phyloP scores from a whole-genome alignment of 371 early-diverging fungal genomes.

The Actinomucor elegans region DNA sequence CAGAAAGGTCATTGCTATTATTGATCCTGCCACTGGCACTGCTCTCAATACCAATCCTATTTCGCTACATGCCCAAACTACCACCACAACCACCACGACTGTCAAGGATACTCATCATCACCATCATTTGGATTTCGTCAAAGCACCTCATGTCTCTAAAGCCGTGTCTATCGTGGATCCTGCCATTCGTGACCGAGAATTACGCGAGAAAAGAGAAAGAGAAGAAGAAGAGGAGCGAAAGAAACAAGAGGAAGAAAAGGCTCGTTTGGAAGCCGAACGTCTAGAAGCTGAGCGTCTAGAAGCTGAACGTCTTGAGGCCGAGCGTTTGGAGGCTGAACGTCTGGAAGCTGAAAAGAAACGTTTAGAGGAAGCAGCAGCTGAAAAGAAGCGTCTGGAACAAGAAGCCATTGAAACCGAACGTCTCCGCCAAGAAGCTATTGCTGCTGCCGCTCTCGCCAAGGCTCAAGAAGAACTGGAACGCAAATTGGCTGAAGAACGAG shows the following conservation, averaged over 20 bases:
- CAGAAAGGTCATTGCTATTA: conserved; percentile 64
- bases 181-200: conserved; percentile 33
- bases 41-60: conserved; percentile 40
- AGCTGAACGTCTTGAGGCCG: conserved; percentile 20
- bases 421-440: conserved; percentile 22
- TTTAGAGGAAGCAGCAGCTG: conserved; percentile 25
- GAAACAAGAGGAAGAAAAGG: conserved; percentile 14
- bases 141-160: conserved; percentile 37
- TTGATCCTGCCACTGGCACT: conserved; percentile 71
- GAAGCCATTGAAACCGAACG: conserved; percentile 16
- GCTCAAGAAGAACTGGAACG: conserved; percentile 16
- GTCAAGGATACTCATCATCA: no score
- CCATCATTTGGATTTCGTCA: conserved; percentile 27
- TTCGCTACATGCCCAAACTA: conserved; percentile 22
- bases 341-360: background rate
- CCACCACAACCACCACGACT: background rate
- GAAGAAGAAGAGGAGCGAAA: conserved; percentile 43
- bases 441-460: background rate
- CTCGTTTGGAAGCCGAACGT: conserved; percentile 12
- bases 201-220: conserved; percentile 34
- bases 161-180: conserved; percentile 70
- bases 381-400: conserved; percentile 33
- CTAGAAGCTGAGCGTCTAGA: conserved; percentile 32
- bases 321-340: conserved; percentile 16
- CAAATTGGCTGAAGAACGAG: conserved; percentile 20